phyloP scores from a whole-genome alignment of 352 stramenopile species.

The Pythium phragmiticola region DNA sequence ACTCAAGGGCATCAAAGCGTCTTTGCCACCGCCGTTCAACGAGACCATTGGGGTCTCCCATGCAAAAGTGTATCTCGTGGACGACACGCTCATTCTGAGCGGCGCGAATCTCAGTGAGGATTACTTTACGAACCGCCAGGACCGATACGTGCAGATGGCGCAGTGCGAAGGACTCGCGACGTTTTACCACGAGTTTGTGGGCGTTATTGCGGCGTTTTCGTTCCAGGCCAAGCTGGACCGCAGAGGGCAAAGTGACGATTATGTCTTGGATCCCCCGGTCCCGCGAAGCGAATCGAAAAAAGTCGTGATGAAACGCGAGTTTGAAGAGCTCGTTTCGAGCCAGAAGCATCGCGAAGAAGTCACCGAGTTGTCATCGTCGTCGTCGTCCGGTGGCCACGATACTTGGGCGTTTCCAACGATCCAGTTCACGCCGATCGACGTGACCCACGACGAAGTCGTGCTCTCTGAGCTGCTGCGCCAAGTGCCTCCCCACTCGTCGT shows the following conservation, averaged over 20 bases:
- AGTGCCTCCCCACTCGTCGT: constrained; percentile 40
- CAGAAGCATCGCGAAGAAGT: constrained; percentile 27
- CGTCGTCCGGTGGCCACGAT: constrained; percentile 24
- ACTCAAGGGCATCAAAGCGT: constrained; percentile 55
- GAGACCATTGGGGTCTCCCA: constrained; percentile 83
- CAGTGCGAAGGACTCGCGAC: constrained; percentile 44
- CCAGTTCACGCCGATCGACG: constrained; percentile 63
- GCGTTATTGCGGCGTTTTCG: constrained; percentile 42
- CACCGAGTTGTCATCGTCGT: neutral
- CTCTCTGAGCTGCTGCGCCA: constrained; percentile 46
- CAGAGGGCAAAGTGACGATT: constrained; percentile 2
- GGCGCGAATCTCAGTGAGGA: constrained; percentile 81
- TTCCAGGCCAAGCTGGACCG: constrained; percentile 39
- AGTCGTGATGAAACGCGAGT: constrained; percentile 37
- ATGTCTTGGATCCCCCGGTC: constrained; percentile 1
- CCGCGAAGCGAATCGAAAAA: constrained; percentile 15
- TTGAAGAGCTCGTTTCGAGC: constrained; percentile 42
- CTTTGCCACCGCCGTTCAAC: constrained; percentile 72
- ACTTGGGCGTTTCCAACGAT: constrained; percentile 75
- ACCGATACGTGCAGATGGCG: constrained; percentile 73
- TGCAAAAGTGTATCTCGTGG: constrained; percentile 82
- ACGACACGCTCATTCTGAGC: constrained; percentile 79
- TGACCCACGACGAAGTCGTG: constrained; percentile 58
- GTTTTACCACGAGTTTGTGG: constrained; percentile 78
- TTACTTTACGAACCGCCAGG: constrained; percentile 85